These are phyloP conservation scores for Cryptococcus deneoformans DNA, from an alignment of 1,284 basidiomycete species.

Conservation along the genomic window DNA sequence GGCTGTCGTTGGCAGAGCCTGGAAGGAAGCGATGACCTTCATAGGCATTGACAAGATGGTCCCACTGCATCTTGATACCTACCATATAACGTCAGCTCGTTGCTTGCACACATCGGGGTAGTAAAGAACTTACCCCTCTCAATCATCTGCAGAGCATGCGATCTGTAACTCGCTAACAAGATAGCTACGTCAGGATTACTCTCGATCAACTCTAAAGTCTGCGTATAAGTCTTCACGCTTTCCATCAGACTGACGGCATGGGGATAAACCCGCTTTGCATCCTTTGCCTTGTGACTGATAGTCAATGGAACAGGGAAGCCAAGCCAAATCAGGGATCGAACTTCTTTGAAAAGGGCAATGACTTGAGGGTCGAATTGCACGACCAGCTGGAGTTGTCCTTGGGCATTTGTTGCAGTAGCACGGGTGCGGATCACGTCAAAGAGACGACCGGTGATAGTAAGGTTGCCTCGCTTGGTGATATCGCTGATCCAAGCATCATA, in stretches of 20 bases:
- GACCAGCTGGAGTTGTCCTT: slow-evolving; percentile 74
- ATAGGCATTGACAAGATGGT: slow-evolving; percentile 91
- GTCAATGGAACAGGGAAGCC: slow-evolving; percentile 93
- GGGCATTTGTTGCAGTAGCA: slow-evolving; percentile 53
- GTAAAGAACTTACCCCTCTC: slow-evolving; percentile 59
- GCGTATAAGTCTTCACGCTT: slow-evolving; percentile 92
- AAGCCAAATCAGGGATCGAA: slow-evolving; percentile 91
- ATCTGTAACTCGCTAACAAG: slow-evolving; percentile 87
- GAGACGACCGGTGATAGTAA: slow-evolving; percentile 91
- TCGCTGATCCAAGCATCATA: slow-evolving; percentile 97
- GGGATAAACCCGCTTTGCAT: slow-evolving; percentile 96
- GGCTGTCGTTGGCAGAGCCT: slow-evolving; percentile 59
- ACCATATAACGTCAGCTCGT: background rate
- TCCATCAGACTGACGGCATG: slow-evolving; percentile 99
- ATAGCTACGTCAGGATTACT: slow-evolving; percentile 86
- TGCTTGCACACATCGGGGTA: background rate
- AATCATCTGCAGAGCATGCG: slow-evolving; percentile 87
- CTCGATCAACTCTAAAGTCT: slow-evolving; percentile 86
- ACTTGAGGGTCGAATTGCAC: slow-evolving; percentile 99
- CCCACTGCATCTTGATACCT: slow-evolving; percentile 85
- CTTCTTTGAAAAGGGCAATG: slow-evolving; percentile 98
- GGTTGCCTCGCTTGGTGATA: slow-evolving; percentile 73
- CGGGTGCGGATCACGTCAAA: slow-evolving; percentile 89
- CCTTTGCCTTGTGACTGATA: slow-evolving; percentile 94
- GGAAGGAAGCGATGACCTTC: slow-evolving; percentile 72